phyloP scores from a whole-genome alignment of 2,329 filamentous ascomycete species.

The Penicillium crustosum region DNA sequence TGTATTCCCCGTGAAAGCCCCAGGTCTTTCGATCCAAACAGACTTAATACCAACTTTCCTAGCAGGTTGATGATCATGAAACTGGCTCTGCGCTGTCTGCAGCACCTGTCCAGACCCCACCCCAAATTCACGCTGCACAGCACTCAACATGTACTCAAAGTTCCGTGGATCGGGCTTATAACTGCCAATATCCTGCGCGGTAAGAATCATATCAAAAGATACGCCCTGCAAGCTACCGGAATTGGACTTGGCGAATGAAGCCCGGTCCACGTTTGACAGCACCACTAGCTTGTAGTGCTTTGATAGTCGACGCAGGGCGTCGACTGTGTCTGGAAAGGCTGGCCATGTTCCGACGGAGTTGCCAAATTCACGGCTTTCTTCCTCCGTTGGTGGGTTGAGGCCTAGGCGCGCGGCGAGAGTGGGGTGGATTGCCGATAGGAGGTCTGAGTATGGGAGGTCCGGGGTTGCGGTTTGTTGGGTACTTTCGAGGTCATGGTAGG shows the following conservation, averaged over 20 bases:
- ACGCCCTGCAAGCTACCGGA: conserved; percentile 51
- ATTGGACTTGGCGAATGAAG: conserved; percentile 51
- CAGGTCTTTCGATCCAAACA: conserved; percentile 60
- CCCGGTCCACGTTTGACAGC: conserved; percentile 58
- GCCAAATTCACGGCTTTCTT: conserved; percentile 50
- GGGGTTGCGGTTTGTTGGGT: conserved; percentile 57
- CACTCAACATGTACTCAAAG: conserved; percentile 64
- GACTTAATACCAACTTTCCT: conserved; percentile 59
- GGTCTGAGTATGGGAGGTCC: conserved; percentile 57
- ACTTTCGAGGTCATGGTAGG: conserved; percentile 39
- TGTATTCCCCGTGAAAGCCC: conserved; percentile 42
- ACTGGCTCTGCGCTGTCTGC: conserved; percentile 67
- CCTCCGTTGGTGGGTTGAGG: conserved; percentile 18
- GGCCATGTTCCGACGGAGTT: conserved; percentile 53
- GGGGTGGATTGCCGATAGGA: conserved; percentile 54
- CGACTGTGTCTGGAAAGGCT: conserved; percentile 58
- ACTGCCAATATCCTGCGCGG: conserved; percentile 67
- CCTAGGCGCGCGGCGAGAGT: conserved; percentile 33
- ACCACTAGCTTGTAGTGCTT: conserved; percentile 57
- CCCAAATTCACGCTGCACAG: conserved; percentile 56
- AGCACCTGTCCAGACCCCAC: conserved; percentile 59
- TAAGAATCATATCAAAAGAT: conserved; percentile 65
- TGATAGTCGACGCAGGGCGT: conserved; percentile 51
- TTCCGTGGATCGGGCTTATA: conserved; percentile 69
- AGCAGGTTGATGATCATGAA: conserved; percentile 66